phyloP scores from a whole-genome alignment of 1,284 basidiomycete species.

The Psilocybe mexicana region DNA sequence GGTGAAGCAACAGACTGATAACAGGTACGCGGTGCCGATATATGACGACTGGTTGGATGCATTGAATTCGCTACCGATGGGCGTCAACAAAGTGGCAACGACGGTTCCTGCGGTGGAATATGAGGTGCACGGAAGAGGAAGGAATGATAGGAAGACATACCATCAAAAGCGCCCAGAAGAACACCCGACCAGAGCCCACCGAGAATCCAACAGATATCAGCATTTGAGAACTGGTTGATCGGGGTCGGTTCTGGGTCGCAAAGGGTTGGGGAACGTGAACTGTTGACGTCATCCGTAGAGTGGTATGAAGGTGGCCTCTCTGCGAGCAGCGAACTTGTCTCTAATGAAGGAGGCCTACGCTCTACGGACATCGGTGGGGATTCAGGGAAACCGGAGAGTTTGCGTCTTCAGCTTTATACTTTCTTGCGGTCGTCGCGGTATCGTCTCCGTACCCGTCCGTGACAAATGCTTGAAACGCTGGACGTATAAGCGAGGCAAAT shows the following conservation, averaged over 20 bases:
- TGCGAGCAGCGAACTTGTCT: conserved; percentile 45
- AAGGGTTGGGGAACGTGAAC: conserved; percentile 28
- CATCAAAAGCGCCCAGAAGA: conserved; percentile 81
- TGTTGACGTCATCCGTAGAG: conserved; percentile 42
- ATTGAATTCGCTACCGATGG: conserved; percentile 79
- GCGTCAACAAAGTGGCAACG: conserved; percentile 75
- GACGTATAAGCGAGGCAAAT: conserved; percentile 12
- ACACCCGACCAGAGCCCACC: conserved; percentile 77
- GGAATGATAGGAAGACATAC: conserved; percentile 37
- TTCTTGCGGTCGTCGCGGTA: conserved; percentile 27
- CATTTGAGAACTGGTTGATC: conserved; percentile 47
- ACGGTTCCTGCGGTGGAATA: conserved; percentile 56
- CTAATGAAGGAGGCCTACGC: conserved; percentile 39
- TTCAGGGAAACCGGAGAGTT: conserved; percentile 26
- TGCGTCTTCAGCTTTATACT: conserved; percentile 32
- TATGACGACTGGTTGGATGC: conserved; percentile 82
- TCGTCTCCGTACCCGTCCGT: conserved; percentile 27
- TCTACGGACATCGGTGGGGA: conserved; percentile 41
- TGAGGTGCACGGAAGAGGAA: conserved; percentile 7
- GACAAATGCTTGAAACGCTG: conserved; percentile 30
- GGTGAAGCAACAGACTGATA: conserved; percentile 90
- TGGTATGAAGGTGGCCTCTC: conserved; percentile 45
- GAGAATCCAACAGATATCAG: conserved; percentile 67
- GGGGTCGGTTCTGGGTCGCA: conserved; percentile 25
- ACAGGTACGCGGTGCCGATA: conserved; percentile 84